Base-by-base conservation (phyloP, 306 rosid genomes). In the Cucurbita maxima region DNA sequence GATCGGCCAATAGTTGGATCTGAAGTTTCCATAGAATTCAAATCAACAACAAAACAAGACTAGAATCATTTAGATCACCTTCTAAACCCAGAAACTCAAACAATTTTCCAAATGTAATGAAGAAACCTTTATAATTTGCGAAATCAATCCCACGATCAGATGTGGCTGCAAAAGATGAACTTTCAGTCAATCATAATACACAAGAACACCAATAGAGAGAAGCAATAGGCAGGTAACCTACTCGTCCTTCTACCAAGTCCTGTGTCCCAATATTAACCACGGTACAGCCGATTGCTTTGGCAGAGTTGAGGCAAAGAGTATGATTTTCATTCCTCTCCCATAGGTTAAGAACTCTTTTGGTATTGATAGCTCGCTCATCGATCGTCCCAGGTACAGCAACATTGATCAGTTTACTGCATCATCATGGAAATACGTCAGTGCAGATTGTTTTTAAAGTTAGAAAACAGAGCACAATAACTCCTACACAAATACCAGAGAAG, bases 271-370 rank as follows among this genome's bases (percentile, higher is more conserved):
- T 95, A 82, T 95, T 95, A 53, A 95, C 99, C 59, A 95, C 97
- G 0, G 96, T 95, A 85, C 99, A 95, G 81, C 99, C 99, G 71
- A 95, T 95, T 22, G 99, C 99, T 96, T 91, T 95, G 52, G 99
- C 97, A 62, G 99, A 95, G 87, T 95, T 95, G 76, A 95, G 96
- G 83, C 99, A 91, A 37, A 95, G 89, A 55, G 96, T 95, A 73
- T 95, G 99, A 74, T 95, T 95, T 76, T 95, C 99, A 81, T 91
- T 95, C 84, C 89, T 88, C 81, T 95, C 97, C 99, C 99, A 95
- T 30, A 86, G 96, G 79, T 82, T 89, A 76, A 82, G 87, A 51
- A 78, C 74, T 41, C 74, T 76, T 80, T 95, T 95, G 25, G 85
- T 74, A 76, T 95, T 95, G 80, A 95, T 91, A 75, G 96, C 96